Base-by-base conservation (phyloP, 169 alveolate genomes). In the Plasmodium gallinaceum region DNA sequence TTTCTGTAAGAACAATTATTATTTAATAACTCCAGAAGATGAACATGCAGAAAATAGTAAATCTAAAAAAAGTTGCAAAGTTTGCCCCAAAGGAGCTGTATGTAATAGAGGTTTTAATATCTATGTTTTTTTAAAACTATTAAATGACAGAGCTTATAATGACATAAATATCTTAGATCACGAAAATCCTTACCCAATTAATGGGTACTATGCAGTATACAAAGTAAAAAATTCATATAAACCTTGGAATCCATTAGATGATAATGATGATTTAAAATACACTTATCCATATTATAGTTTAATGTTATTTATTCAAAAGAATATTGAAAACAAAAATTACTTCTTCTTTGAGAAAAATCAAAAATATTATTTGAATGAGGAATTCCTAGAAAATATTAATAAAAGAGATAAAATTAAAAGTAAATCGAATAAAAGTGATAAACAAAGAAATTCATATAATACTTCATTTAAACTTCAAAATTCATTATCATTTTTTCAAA, bases 1-100 rank as follows among this genome's bases (percentile, higher is more conserved):
- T 70, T 94, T 94, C 88, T 94, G 96, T 71, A 88, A 91, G 43
- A 93, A 93, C 43, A 93, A 93, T 46, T 90, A 76, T 46, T 94
- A 51, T 46, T 24, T 86, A 10, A 71, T 60, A 5, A 58, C 88
- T 64, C 7, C 66, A 24, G 87, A 86, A 70, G 78, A 45, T 20
- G 54, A 58, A 7, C 7, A 60, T 16, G 10, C 10, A n/a, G 48
- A 66, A 52, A 51, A 69, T 45, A 18, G 5, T 14, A 39, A 26
- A 37, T 12, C 14, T 20, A 66, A 26, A 48, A 80, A 80, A 20
- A 80, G 64, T 57, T 86, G 92, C 45, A 72, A 70, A 69, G 4
- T 54, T 0, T 86, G 92, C 70, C 92, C 92, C 20, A 42, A 26
- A 16, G 92, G 92, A 42, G 92, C 92, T 65, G 45, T 86, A 52